phyloP scores from a whole-genome alignment of 2,329 filamentous ascomycete species.

The Tolypocladium tundrense region DNA sequence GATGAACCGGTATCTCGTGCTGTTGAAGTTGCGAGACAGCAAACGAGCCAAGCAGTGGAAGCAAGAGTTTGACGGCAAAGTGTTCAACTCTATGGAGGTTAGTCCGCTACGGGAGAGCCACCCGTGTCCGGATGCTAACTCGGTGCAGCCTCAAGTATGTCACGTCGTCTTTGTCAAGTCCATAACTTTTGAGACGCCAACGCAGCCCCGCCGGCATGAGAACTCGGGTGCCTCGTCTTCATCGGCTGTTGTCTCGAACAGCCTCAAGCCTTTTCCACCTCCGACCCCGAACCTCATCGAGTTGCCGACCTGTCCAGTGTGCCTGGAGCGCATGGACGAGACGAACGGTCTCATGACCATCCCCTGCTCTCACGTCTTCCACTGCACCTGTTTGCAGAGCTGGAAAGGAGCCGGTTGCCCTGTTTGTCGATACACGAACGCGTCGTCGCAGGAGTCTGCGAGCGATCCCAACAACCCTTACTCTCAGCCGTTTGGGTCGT shows the following conservation, averaged over 20 bases:
- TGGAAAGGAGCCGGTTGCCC: slow-evolving; percentile 93
- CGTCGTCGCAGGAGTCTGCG: slow-evolving; percentile 18
- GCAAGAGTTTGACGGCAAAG: slow-evolving; percentile 79
- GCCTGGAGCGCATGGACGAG: slow-evolving; percentile 95
- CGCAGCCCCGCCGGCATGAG: slow-evolving; percentile 36
- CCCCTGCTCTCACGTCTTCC: slow-evolving; percentile 94
- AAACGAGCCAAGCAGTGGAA: slow-evolving; percentile 71
- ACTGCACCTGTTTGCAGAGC: slow-evolving; percentile 90
- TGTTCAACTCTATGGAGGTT: slow-evolving; percentile 88
- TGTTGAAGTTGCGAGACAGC: slow-evolving; percentile 82
- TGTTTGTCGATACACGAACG: slow-evolving; percentile 78
- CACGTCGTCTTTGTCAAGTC: slow-evolving; percentile 92
- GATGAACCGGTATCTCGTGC: slow-evolving; percentile 85
- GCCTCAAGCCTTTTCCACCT: slow-evolving; percentile 49
- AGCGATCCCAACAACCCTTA: slow-evolving; percentile 39
- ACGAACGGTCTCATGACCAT: slow-evolving; percentile 92
- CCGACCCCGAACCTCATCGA: slow-evolving; percentile 78
- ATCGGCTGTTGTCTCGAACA: slow-evolving; percentile 28
- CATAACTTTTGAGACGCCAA: slow-evolving; percentile 69
- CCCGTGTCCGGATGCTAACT: slow-evolving; percentile 6
- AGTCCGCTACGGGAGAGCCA: slow-evolving; percentile 3
- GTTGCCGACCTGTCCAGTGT: slow-evolving; percentile 91
- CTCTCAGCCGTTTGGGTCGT: slow-evolving; percentile 46
- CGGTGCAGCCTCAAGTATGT: slow-evolving; percentile 71
- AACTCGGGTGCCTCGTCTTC: slow-evolving; percentile 45